Percentiles rank a stretch among this genome's conserved stretches.
Evolutionary conservation across 129 eudicot genomes (phyloP).

Genomic region (Tanacetum coccineum): DNA sequence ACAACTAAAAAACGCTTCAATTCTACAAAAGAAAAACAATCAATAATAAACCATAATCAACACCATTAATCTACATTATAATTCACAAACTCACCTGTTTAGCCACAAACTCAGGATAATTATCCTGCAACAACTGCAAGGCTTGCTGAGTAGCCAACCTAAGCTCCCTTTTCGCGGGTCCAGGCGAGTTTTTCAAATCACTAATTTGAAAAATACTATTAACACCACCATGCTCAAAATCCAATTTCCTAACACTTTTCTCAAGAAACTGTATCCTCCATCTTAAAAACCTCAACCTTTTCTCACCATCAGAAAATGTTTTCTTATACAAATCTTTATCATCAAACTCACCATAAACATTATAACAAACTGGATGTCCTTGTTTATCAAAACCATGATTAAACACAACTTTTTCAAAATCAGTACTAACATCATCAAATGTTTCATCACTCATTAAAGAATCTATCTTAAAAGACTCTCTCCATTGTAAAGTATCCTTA

Average conservation of each 20-base stretch:
- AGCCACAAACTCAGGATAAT: slow-evolving; percentile 86
- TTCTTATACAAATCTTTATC: slow-evolving; percentile 74
- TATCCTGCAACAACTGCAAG: slow-evolving; percentile 69
- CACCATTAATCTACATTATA: neutral
- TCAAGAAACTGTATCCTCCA: slow-evolving; percentile 92
- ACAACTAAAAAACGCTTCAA: neutral
- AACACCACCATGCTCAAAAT: slow-evolving; percentile 66
- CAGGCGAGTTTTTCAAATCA: slow-evolving; percentile 82
- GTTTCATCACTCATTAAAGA: slow-evolving; percentile 29
- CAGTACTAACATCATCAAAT: slow-evolving; percentile 51
- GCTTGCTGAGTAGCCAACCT: slow-evolving; percentile 69
- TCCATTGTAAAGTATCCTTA: slow-evolving; percentile 55
- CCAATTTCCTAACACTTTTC: slow-evolving; percentile 72
- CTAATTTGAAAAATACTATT: slow-evolving; percentile 65
- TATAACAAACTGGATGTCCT: slow-evolving; percentile 76
- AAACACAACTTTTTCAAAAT: slow-evolving; percentile 77
- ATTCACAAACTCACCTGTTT: slow-evolving; percentile 55
- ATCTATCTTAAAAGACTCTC: slow-evolving; percentile 57
- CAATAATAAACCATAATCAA: neutral
- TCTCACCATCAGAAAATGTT: slow-evolving; percentile 71
- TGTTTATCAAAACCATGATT: slow-evolving; percentile 66
- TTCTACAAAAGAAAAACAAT: neutral
- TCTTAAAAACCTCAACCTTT: slow-evolving; percentile 49
- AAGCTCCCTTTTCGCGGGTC: slow-evolving; percentile 78
- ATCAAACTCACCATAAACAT: slow-evolving; percentile 88